Conservation (phyloP, 2,329 filamentous ascomycete genomes). For the Leptographium galeiforme region DNA sequence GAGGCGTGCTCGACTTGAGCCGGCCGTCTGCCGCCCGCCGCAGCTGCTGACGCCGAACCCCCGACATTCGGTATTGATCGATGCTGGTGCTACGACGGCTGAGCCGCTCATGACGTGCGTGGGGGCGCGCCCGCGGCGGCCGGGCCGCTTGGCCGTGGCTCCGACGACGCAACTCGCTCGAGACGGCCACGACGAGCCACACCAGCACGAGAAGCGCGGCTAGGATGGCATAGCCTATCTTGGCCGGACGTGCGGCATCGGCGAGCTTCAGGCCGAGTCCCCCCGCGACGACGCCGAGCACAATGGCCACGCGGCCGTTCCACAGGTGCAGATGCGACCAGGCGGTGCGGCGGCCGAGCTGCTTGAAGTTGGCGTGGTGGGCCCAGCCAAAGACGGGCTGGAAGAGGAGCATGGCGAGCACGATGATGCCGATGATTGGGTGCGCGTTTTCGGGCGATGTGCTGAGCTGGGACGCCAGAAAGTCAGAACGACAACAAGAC, state of each 20-base stretch:
- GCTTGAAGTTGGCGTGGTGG: conserved; percentile 28
- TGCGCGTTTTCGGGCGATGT: conserved; percentile 24
- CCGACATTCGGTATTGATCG: too few species aligned
- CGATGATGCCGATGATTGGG: conserved; percentile 31
- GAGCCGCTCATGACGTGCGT: too few species aligned
- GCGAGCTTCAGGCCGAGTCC: conserved; percentile 28
- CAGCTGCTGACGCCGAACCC: too few species aligned
- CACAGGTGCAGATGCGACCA: conserved; percentile 30
- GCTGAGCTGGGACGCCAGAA: conserved; percentile 15
- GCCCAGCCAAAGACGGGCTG: conserved; percentile 28
- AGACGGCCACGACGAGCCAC: conserved; percentile 22
- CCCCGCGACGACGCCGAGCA: conserved; percentile 31
- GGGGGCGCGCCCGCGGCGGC: too few species aligned
- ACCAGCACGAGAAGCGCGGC: conserved; percentile 22
- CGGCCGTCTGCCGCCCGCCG: too few species aligned
- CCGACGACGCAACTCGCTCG: conserved; percentile 17
- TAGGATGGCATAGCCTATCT: conserved; percentile 25
- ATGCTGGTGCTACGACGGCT: too few species aligned
- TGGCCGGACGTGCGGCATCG: conserved; percentile 13
- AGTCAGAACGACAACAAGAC: not conserved
- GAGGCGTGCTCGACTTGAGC: too few species aligned
- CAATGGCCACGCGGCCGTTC: conserved; percentile 25
- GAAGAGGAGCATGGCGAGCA: conserved; percentile 24
- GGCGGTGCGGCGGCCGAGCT: conserved; percentile 21
- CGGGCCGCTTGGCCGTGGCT: not conserved